phyloP scores from a whole-genome alignment of 306 rosid species.

The Trifolium fragiferum region DNA sequence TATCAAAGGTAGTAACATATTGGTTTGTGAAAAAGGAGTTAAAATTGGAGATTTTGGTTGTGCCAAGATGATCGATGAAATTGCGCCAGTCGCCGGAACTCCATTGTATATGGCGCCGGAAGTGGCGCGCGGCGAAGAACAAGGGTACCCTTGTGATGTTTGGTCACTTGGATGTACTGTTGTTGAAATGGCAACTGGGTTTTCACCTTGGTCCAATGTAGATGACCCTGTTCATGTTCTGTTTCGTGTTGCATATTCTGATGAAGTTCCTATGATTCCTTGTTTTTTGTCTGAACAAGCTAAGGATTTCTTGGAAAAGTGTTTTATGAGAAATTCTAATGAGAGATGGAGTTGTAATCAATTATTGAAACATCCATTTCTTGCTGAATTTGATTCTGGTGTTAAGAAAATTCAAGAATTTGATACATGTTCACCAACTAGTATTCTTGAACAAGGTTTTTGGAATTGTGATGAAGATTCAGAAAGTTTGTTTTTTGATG shows the following conservation, averaged over 20 bases:
- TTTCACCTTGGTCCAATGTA: conserved; percentile 70
- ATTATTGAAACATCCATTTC: conserved; percentile 80
- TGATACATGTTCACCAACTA: conserved; percentile 75
- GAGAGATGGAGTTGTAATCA: conserved; percentile 79
- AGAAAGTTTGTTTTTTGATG: conserved; percentile 13
- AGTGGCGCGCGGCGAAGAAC: conserved; percentile 88
- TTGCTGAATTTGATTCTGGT: conserved; percentile 49
- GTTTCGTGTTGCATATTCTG: conserved; percentile 69
- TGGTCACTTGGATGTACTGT: conserved; percentile 96
- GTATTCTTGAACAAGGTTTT: conserved; percentile 76
- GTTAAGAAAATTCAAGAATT: conserved; percentile 49
- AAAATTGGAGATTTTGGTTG: conserved; percentile 93
- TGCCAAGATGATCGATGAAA: conserved; percentile 48
- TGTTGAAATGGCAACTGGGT: conserved; percentile 76
- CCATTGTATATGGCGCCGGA: conserved; percentile 97
- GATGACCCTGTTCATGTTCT: conserved; percentile 65
- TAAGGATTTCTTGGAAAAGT: conserved; percentile 79
- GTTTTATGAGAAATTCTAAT: conserved; percentile 72
- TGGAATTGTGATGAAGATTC: conserved; percentile 76
- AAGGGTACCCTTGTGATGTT: conserved; percentile 71
- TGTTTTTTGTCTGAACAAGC: conserved; percentile 72
- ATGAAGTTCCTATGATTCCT: conserved; percentile 73
- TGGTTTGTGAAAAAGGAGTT: conserved; percentile 59
- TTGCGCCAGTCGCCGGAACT: conserved; percentile 57
- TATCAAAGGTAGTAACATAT: conserved; percentile 80